These are phyloP conservation scores for Collybiopsis confluens DNA, from an alignment of 768 basidiomycete genomes.

Conservation along the genomic window DNA sequence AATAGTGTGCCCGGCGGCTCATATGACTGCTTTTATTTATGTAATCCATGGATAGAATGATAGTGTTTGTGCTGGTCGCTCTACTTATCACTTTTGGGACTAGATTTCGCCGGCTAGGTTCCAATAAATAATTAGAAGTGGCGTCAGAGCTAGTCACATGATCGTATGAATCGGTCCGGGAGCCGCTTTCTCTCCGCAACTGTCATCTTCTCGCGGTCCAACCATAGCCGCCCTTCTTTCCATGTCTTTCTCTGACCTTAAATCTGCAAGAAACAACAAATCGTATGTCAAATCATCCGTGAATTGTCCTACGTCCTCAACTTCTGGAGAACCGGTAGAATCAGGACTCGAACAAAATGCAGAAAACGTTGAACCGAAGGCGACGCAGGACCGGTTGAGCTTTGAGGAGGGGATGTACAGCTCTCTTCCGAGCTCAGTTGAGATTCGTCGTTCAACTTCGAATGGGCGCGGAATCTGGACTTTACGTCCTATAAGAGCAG, in stretches of 20 bases:
- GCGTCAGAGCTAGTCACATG: no score
- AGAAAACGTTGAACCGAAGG: not conserved
- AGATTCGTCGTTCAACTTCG: constrained; percentile 29
- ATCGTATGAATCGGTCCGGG: no score
- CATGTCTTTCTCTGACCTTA: constrained; percentile 30
- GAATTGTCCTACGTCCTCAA: constrained; percentile 20
- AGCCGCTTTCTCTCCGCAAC: no score
- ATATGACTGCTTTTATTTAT: no score
- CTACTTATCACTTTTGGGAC: no score
- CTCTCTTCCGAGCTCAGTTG: constrained; percentile 35
- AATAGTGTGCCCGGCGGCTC: no score
- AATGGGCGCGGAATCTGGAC: constrained; percentile 47
- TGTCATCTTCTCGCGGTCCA: no score
- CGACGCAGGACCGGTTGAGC: not conserved
- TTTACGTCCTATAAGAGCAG: constrained; percentile 15
- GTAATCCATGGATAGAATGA: no score
- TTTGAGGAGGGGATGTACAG: constrained; percentile 17
- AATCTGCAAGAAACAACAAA: constrained; percentile 26
- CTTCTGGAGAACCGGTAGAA: constrained; percentile 13
- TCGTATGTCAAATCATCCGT: constrained; percentile 30
- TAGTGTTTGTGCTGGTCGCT: no score
- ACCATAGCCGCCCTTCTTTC: no score
- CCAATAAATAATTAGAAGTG: no score
- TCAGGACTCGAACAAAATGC: not conserved
- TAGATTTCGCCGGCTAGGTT: no score